Percentiles rank a stretch among this genome's conserved stretches.
Conservation (phyloP, 805 yeast species). For the Saccharomycopsis synnaedendra region DNA sequence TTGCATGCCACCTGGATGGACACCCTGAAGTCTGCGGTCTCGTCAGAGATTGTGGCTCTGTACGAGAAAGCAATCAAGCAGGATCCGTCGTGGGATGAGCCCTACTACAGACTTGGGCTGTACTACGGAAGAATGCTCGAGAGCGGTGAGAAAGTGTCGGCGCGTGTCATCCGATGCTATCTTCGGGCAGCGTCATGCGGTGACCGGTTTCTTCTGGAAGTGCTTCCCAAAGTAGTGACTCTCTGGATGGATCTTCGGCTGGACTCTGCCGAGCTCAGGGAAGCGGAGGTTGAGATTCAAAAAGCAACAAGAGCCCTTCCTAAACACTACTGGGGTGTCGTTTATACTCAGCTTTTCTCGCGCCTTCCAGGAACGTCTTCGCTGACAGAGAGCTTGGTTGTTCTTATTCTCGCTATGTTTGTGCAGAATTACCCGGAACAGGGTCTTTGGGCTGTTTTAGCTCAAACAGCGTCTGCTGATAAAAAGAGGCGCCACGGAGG, state of each 20-base stretch:
- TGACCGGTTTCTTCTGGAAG: conserved; percentile 60
- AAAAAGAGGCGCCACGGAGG: conserved; percentile 25
- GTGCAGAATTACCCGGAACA: conserved; percentile 65
- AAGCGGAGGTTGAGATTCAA: conserved; percentile 28
- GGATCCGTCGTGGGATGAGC: conserved; percentile 59
- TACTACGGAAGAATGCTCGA: conserved; percentile 73
- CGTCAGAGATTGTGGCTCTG: conserved; percentile 59
- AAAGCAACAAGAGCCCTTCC: conserved; percentile 36
- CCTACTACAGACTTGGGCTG: conserved; percentile 69
- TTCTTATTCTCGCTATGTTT: conserved; percentile 45
- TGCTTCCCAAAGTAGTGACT: conserved; percentile 81
- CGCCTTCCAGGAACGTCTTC: conserved; percentile 56
- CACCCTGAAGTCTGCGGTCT: conserved; percentile 69
- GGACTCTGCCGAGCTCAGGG: conserved; percentile 23
- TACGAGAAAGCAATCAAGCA: conserved; percentile 48
- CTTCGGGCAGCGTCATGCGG: conserved; percentile 51
- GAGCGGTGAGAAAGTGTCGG: conserved; percentile 39
- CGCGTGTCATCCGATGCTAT: conserved; percentile 43
- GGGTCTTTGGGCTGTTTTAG: conserved; percentile 74
- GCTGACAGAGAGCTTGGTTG: conserved; percentile 42
- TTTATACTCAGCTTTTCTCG: conserved; percentile 76
- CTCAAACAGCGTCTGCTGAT: conserved; percentile 52
- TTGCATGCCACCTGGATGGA: conserved; percentile 86
- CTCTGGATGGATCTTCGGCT: conserved; percentile 69
- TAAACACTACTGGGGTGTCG: conserved; percentile 63